Percentiles rank a stretch among this genome's conserved stretches.
Evolutionary conservation across 495 filamentous ascomycete species (phyloP).

Genomic region (Staphylotrichum tortipilum): DNA sequence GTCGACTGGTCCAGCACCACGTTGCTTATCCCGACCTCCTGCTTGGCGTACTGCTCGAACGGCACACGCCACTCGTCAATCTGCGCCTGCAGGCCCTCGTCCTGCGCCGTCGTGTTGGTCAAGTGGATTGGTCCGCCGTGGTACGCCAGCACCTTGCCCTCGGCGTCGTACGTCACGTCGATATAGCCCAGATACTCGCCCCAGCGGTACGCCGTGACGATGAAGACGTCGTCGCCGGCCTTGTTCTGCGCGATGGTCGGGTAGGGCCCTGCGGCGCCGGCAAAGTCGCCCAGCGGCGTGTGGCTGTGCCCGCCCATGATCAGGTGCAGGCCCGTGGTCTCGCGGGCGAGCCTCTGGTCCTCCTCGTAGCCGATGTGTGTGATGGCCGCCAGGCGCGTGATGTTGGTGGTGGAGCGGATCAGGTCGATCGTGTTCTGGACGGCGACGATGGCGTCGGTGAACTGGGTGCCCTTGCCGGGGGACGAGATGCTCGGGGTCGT

Average conservation of each 20-base stretch:
- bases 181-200: slow-evolving; percentile 54
- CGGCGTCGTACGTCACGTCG: slow-evolving; percentile 43
- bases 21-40: slow-evolving; percentile 39
- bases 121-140: slow-evolving; percentile 49
- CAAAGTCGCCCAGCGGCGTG: slow-evolving; percentile 46
- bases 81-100: slow-evolving; percentile 41
- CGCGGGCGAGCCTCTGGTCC: slow-evolving; percentile 44
- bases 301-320: slow-evolving; percentile 55
- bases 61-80: slow-evolving; percentile 43
- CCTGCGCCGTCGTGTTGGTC: slow-evolving; percentile 45
- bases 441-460: slow-evolving; percentile 39
- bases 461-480: slow-evolving; percentile 42
- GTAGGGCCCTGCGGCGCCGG: slow-evolving; percentile 42
- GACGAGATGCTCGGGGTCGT: slow-evolving; percentile 43
- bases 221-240: slow-evolving; percentile 52
- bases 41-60: slow-evolving; percentile 42
- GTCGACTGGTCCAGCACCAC: slow-evolving; percentile 42
- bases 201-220: slow-evolving; percentile 52
- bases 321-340: slow-evolving; percentile 43
- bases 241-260: slow-evolving; percentile 48
- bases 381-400: slow-evolving; percentile 47
- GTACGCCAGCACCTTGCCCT: slow-evolving; percentile 47
- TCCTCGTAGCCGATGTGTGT: slow-evolving; percentile 54
- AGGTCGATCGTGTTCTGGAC: slow-evolving; percentile 47
- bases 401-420: slow-evolving; percentile 38